These are phyloP conservation scores for Arabidopsis arenosa DNA, from an alignment of 345 rosid species.

Conservation along the genomic window DNA sequence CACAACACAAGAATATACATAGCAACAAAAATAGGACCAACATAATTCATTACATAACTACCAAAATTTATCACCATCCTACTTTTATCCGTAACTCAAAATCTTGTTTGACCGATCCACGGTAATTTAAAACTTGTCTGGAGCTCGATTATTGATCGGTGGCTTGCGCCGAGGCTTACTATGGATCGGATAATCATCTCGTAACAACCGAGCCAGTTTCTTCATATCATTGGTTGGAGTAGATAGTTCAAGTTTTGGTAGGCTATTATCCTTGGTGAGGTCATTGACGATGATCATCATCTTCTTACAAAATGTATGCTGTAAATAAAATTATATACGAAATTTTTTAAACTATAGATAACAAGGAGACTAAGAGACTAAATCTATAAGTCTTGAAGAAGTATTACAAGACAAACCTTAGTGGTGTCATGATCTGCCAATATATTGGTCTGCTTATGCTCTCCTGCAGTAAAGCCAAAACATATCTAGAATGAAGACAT, in stretches of 20 bases:
- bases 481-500: conserved; percentile 30
- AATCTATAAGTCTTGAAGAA: conserved; percentile 6
- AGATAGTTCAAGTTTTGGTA: not conserved
- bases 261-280: not conserved
- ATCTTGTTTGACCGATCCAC: not conserved
- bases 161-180: conserved; percentile 16
- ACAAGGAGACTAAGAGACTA: not conserved
- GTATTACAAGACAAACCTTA: conserved; percentile 38
- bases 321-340: not conserved
- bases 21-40: conserved; percentile 16
- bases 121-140: not conserved
- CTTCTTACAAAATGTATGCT: not conserved
- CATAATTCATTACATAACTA: not conserved
- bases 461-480: conserved; percentile 34
- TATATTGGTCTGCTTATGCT: conserved; percentile 16
- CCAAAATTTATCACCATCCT: not conserved
- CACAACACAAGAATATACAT: not conserved
- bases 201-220: conserved; percentile 22
- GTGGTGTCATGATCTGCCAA: conserved; percentile 29
- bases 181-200: conserved; percentile 14
- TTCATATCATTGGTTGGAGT: not conserved
- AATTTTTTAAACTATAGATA: not conserved
- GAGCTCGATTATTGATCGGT: conserved; percentile 13
- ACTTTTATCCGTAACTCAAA: not conserved
- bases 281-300: not conserved